Evolutionary conservation across 345 rosid genomes (phyloP).

Genomic region (Clausena lansium): DNA sequence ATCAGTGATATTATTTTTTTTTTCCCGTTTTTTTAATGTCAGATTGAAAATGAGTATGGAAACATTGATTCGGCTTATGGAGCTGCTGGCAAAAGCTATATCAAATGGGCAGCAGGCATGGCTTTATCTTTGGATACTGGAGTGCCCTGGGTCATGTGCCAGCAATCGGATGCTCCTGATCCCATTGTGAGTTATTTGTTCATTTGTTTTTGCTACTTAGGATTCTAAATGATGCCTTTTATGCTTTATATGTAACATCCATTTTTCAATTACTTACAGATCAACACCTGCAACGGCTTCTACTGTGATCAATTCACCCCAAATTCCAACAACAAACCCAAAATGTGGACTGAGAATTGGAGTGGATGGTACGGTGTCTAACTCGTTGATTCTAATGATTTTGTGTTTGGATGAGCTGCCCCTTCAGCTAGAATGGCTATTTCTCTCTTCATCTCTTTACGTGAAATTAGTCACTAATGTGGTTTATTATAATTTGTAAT

Average conservation of each 20-base stretch:
- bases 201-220: neutral
- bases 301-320: conserved; percentile 98
- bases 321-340: conserved; percentile 76
- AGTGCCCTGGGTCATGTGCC: conserved; percentile 99
- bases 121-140: conserved; percentile 84
- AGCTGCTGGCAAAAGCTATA: conserved; percentile 64
- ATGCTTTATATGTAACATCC: neutral
- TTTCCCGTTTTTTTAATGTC: conserved; percentile 10
- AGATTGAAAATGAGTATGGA: conserved; percentile 99
- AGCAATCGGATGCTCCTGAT: conserved; percentile 92
- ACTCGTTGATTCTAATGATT: conserved; percentile 6
- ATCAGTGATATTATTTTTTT: neutral
- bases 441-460: neutral
- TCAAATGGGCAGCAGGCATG: conserved; percentile 93
- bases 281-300: conserved; percentile 95
- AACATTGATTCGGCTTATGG: conserved; percentile 69
- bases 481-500: conserved; percentile 14
- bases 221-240: neutral
- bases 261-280: conserved; percentile 40
- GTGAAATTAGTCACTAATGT: neutral
- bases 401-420: conserved; percentile 9
- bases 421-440: neutral
- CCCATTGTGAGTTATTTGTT: conserved; percentile 59
- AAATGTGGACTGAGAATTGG: conserved; percentile 99
- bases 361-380: conserved; percentile 72